Evolutionary conservation across 805 yeast genomes (phyloP).

Genomic region (Starmerella bombicola): DNA sequence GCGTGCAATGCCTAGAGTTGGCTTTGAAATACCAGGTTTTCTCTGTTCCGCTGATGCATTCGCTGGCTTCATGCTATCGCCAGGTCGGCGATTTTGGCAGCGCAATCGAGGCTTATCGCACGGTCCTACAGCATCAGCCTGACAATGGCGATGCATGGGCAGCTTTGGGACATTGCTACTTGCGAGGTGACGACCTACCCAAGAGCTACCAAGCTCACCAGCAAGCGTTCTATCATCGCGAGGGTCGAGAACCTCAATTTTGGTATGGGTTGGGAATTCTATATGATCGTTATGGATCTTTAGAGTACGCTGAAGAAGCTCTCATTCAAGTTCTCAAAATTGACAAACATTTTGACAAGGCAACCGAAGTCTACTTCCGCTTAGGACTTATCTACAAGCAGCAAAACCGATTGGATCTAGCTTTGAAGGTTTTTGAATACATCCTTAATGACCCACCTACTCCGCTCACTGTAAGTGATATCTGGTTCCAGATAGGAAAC

Average conservation of each 20-base stretch:
- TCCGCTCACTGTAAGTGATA: conserved; percentile 91
- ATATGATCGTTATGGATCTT: conserved; percentile 88
- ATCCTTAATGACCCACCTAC: conserved; percentile 85
- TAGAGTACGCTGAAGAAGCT: conserved; percentile 97
- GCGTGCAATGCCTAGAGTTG: conserved; percentile 75
- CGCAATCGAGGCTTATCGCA: conserved; percentile 88
- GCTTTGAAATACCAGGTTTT: conserved; percentile 79
- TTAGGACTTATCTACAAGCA: conserved; percentile 94
- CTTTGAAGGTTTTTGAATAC: conserved; percentile 89
- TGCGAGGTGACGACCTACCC: conserved; percentile 92
- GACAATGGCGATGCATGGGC: conserved; percentile 98
- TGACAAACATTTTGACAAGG: conserved; percentile 93
- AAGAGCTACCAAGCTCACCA: conserved; percentile 95
- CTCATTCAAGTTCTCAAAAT: conserved; percentile 89
- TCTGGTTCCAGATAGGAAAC: conserved; percentile 96
- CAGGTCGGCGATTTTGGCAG: conserved; percentile 81
- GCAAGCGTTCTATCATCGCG: conserved; percentile 83
- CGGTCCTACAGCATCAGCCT: conserved; percentile 67
- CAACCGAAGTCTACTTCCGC: conserved; percentile 90
- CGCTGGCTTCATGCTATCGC: conserved; percentile 78
- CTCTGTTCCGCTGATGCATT: conserved; percentile 71
- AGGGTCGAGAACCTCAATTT: conserved; percentile 88
- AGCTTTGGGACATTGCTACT: conserved; percentile 79
- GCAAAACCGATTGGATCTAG: conserved; percentile 74
- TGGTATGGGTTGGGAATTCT: conserved; percentile 99